Conservation (phyloP, 257 asterid genomes). For the Solanum phureja region DNA sequence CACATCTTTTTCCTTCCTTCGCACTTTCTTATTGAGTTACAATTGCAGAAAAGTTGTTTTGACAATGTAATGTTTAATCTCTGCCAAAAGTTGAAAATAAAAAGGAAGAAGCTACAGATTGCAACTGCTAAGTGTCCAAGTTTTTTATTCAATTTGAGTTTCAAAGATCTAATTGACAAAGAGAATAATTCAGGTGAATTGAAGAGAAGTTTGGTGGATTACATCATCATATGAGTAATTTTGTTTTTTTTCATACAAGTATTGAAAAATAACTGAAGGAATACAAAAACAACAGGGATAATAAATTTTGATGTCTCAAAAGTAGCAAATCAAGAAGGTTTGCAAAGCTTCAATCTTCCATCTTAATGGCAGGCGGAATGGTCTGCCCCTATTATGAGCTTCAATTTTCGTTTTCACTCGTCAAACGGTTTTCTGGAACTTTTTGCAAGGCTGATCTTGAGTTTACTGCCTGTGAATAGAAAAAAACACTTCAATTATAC, state of each 20-base stretch:
- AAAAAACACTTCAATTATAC: not conserved
- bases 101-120: not conserved
- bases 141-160: not conserved
- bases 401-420: slow-evolving; percentile 2
- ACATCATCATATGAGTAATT: not conserved
- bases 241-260: not conserved
- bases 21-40: not conserved
- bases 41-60: not conserved
- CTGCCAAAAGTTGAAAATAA: not conserved
- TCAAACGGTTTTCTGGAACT: slow-evolving; percentile 25
- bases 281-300: not conserved
- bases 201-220: not conserved
- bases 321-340: not conserved
- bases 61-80: not conserved
- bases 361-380: not conserved
- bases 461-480: not conserved
- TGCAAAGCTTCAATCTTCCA: not conserved
- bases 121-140: not conserved
- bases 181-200: not conserved
- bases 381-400: not conserved
- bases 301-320: not conserved
- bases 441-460: slow-evolving; percentile 40
- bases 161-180: not conserved
- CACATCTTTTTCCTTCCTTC: not conserved
- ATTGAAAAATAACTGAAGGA: not conserved